Base-by-base conservation (phyloP, 805 yeast species). In the Candida nitratophila region DNA sequence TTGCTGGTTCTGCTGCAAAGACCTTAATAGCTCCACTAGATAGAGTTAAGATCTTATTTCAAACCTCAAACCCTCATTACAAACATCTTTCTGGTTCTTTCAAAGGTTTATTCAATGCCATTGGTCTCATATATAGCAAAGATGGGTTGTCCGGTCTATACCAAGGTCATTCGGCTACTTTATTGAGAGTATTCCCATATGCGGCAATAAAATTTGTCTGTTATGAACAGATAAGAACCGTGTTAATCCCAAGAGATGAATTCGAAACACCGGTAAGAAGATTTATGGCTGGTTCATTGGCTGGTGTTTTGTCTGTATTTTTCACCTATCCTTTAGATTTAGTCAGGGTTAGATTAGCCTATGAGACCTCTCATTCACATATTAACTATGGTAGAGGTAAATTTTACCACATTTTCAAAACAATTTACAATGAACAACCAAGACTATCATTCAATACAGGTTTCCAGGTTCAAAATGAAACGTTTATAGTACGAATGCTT, bases 161-260 rank as follows among this genome's bases (percentile, higher is more conserved):
- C 60, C 96, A 91, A 56, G 99, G 99, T 35, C 99, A 93, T 61
- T 86, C 96, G 4, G 96, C 95, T 1, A 93, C 99, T 0, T 67
- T 93, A 41, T 63, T 90, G 37, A 73, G 99, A 49, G 87, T 93
- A 3, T 91, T 93, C 61, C 99, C 99, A 1, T 93, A 93, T 61
- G 97, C 99, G 4, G 96, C 96, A 11, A 86, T 93, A 56, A 93
- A 93, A 61, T 93, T 91, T 63, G 96, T 93, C 15, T 90, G 95
- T 10, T 93, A 93, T 63, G 99, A 93, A 65, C 98, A 93, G 63
- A 79, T 90, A 40, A 68, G 99, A 48, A 72, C 86, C 12, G 44
- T 85, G 1, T 63, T 93, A 47, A 93, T 93, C 42, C 96, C 96
- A 3, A 69, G 74, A 42, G 82, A 78, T 45, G 67, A 68, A 12